These are phyloP conservation scores for Discostella stelligeroides DNA, from an alignment of 108 stramenopile species.

Conservation along the genomic window DNA sequence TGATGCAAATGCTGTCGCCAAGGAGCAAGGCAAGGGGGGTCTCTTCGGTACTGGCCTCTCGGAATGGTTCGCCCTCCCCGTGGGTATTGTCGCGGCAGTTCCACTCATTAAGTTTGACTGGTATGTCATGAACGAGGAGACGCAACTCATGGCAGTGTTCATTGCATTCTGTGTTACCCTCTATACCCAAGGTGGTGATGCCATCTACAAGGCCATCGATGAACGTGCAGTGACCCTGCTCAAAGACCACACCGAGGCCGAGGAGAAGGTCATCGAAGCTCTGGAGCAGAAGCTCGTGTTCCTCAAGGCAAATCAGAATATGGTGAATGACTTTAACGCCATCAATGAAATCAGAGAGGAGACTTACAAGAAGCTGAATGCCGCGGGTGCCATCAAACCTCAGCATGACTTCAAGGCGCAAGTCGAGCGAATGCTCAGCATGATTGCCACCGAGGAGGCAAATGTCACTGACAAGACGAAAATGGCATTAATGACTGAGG, in stretches of 20 bases:
- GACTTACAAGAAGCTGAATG: slow-evolving; percentile 82
- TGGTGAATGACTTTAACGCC: slow-evolving; percentile 72
- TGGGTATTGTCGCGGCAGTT: slow-evolving; percentile 79
- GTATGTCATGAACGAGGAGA: slow-evolving; percentile 86
- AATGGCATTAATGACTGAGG: slow-evolving; percentile 78
- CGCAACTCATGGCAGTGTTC: slow-evolving; percentile 83
- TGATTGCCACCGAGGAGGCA: slow-evolving; percentile 78
- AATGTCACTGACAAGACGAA: slow-evolving; percentile 79
- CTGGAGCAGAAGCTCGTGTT: slow-evolving; percentile 75
- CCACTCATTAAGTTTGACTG: slow-evolving; percentile 83
- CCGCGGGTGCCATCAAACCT: slow-evolving; percentile 84
- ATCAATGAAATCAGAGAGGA: slow-evolving; percentile 61
- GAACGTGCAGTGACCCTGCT: slow-evolving; percentile 73
- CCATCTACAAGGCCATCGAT: slow-evolving; percentile 77
- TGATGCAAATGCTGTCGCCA: slow-evolving; percentile 33
- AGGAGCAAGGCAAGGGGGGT: slow-evolving; percentile 49
- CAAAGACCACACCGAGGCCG: slow-evolving; percentile 76
- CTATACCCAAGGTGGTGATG: slow-evolving; percentile 87
- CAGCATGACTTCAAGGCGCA: slow-evolving; percentile 86
- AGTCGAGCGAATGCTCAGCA: slow-evolving; percentile 70
- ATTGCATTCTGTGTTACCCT: slow-evolving; percentile 79
- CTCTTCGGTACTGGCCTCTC: slow-evolving; percentile 75
- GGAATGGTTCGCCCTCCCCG: slow-evolving; percentile 79
- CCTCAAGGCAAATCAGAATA: slow-evolving; percentile 73
- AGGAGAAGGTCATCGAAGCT: slow-evolving; percentile 78